Conservation (phyloP, 2,329 filamentous ascomycete species). For the Chalara sp. region DNA sequence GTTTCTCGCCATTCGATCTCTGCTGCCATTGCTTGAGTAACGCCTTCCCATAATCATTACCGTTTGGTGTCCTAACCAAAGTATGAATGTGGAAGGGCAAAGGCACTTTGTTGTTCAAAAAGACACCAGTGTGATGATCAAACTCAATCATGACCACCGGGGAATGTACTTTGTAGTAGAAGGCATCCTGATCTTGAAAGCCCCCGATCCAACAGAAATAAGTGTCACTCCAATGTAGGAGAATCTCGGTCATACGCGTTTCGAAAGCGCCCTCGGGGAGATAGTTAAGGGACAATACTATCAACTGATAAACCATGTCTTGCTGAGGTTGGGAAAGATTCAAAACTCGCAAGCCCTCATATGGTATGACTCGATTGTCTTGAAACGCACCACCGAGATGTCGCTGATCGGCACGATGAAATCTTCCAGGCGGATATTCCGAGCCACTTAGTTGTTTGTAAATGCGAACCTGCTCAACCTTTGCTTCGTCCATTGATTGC, state of each 20-base stretch:
- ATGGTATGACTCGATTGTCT: conserved; percentile 68
- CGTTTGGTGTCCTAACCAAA: conserved; percentile 64
- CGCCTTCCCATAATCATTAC: conserved; percentile 63
- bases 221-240: conserved; percentile 57
- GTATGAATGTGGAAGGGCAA: conserved; percentile 78
- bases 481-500: conserved; percentile 19
- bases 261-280: conserved; percentile 50
- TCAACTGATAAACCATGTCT: conserved; percentile 47
- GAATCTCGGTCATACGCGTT: conserved; percentile 47
- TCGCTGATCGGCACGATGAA: conserved; percentile 76
- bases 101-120: conserved; percentile 65
- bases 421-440: conserved; percentile 43
- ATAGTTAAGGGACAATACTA: conserved; percentile 61
- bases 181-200: conserved; percentile 59
- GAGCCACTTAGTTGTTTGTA: conserved; percentile 57
- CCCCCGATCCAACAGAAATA: conserved; percentile 77
- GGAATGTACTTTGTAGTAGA: conserved; percentile 73
- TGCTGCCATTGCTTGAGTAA: background rate
- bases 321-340: conserved; percentile 43
- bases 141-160: conserved; percentile 71
- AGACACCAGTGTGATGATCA: conserved; percentile 75
- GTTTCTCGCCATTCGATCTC: too few species aligned
- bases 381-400: conserved; percentile 73
- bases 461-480: conserved; percentile 38
- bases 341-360: conserved; percentile 51